Base-by-base conservation (phyloP, 345 rosid species). In the Erucastrum elatum region DNA sequence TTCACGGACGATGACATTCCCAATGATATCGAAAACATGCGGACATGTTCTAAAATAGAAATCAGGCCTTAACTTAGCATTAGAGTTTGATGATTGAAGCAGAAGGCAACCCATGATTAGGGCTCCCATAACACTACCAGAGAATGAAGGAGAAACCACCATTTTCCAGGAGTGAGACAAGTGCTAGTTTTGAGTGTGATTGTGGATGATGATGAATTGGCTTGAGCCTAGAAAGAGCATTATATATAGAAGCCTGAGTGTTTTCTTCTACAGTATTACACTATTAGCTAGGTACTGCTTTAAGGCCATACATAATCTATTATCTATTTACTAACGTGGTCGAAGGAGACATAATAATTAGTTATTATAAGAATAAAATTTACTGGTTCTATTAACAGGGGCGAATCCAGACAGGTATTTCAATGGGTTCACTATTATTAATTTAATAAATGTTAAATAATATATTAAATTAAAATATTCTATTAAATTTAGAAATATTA, bases 31-130 rank as follows among this genome's bases (percentile, higher is more conserved):
- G 13, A 66, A 79, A 73, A 73, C 70, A 11, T 0, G 2, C 0
- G 72, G 77, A 17, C 82, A 79, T 1, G 77, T 59, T 8, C 44
- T 1, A 30, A 2, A 60, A 72, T 79, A 79, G 70, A 79, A 79
- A 6, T 59, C 74, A 67, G 77, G 77, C 12, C 65, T 72, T 51
- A 79, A 41, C 58, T 80, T 62, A 70, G 79, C 80, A 75, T 70
- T 64, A 53, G 80, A 44, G 71, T 33, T 69, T 70, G 79, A 31
- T 30, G 80, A 72, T 69, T 80, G 76, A 41, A 76, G 68, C 29
- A 80, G 41, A 76, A 80, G 76, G 76, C 80, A 80, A 39, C 80
- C 64, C 41, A 80, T 30, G 1, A 73, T 61, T 73, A 79, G 74
- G 70, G 70, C 46, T 49, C 82, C 82, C 1, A 79, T n/a, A 72